Evolutionary conservation across 1,284 basidiomycete genomes (phyloP).

Genomic region (Wallemia mellicola): DNA sequence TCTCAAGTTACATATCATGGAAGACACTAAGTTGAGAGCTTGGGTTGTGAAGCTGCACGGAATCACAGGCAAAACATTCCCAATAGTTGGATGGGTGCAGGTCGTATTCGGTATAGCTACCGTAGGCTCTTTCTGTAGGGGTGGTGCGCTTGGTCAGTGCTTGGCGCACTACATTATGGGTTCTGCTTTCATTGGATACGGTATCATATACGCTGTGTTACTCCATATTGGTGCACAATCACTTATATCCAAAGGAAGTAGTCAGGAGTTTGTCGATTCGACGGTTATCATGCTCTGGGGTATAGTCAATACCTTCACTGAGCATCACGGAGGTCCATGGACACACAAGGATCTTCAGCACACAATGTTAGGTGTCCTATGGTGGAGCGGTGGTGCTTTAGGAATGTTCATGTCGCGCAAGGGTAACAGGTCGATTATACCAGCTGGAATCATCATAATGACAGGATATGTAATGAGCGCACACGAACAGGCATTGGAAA

Average conservation of each 20-base stretch:
- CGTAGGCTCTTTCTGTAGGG: slow-evolving; percentile 28
- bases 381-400: slow-evolving; percentile 72
- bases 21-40: slow-evolving; percentile 37
- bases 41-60: slow-evolving; percentile 45
- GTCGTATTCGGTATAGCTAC: slow-evolving; percentile 19
- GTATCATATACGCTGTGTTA: slow-evolving; percentile 49
- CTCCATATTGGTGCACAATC: slow-evolving; percentile 54
- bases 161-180: slow-evolving; percentile 40
- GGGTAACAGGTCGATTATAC: slow-evolving; percentile 56
- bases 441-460: slow-evolving; percentile 51
- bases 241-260: slow-evolving; percentile 24
- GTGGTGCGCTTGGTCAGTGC: slow-evolving; percentile 42
- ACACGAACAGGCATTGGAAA: slow-evolving; percentile 43
- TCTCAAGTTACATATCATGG: slow-evolving; percentile 71
- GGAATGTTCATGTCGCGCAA: slow-evolving; percentile 61
- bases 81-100: slow-evolving; percentile 62
- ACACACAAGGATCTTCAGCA: slow-evolving; percentile 85
- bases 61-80: slow-evolving; percentile 53
- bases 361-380: slow-evolving; percentile 35
- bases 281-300: slow-evolving; percentile 67
- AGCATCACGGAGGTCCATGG: slow-evolving; percentile 51
- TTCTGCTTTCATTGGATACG: slow-evolving; percentile 56
- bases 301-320: slow-evolving; percentile 71
- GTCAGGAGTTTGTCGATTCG: slow-evolving; percentile 71
- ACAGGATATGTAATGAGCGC: slow-evolving; percentile 89